phyloP scores from a whole-genome alignment of 768 basidiomycete species.

The Naganishia onofrii region DNA sequence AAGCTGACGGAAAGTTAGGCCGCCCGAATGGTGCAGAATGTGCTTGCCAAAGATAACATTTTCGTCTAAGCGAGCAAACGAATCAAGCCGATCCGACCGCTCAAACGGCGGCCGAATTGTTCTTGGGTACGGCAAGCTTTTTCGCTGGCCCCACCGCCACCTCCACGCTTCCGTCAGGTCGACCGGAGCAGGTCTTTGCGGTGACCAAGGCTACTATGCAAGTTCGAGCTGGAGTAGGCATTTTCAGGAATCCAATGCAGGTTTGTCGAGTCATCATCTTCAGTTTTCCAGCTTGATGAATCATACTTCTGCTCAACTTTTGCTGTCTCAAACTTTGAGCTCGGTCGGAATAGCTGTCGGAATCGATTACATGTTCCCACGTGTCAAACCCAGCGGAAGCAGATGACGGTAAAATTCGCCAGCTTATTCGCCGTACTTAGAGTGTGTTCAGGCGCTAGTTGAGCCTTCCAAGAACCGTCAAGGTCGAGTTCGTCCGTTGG shows the following conservation, averaged over 20 bases:
- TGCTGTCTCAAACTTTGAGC: background rate
- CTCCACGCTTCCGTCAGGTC: background rate
- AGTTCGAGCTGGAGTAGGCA: background rate
- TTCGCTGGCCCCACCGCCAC: background rate
- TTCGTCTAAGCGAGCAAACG: constrained; percentile 3
- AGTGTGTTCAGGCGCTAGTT: no score
- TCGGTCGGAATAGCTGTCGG: background rate
- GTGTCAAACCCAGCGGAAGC: background rate
- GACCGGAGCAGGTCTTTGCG: no score
- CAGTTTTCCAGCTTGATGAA: background rate
- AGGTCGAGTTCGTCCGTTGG: background rate
- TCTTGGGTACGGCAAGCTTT: background rate
- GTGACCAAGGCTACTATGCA: background rate
- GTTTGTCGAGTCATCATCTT: background rate
- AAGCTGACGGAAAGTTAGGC: background rate
- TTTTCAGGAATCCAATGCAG: background rate
- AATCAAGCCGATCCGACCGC: background rate
- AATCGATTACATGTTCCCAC: background rate
- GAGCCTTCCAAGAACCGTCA: no score
- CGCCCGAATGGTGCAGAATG: background rate
- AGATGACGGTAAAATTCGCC: constrained; percentile 1
- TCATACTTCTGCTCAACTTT: background rate
- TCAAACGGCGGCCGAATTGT: background rate
- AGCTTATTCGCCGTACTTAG: no score
- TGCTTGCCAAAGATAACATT: constrained; percentile 13